Conservation (phyloP, 2,329 filamentous ascomycete genomes). For the Fusarium vanettenii region DNA sequence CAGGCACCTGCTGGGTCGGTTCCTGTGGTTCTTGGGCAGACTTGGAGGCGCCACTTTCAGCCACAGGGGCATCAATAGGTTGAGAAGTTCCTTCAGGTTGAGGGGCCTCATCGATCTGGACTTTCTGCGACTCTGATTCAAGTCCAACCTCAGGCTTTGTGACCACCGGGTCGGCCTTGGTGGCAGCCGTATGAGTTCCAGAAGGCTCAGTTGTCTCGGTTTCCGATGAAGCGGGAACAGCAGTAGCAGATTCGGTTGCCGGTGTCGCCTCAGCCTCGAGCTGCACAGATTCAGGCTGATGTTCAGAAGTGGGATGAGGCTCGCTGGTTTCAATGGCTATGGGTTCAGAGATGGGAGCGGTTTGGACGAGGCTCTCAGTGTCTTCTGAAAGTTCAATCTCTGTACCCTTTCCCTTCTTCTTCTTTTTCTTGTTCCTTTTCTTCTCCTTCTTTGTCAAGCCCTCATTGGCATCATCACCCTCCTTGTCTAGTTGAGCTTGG, state of each 20-base stretch:
- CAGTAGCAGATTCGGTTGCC: neutral
- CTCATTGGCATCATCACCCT: neutral
- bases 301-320: neutral
- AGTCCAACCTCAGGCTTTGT: neutral
- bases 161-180: neutral
- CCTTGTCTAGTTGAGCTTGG: neutral
- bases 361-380: neutral
- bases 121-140: neutral
- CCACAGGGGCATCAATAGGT: neutral
- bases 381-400: neutral
- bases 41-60: neutral
- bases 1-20: neutral
- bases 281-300: neutral
- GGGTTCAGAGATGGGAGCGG: neutral
- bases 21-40: neutral
- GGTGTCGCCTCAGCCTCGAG: neutral
- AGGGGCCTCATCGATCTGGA: neutral
- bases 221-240: neutral
- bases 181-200: neutral
- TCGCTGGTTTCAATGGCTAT: neutral
- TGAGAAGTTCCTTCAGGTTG: neutral
- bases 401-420: neutral
- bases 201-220: neutral
- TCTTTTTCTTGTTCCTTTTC: constrained; percentile 17
- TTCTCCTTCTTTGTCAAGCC: constrained; percentile 12